A percentile compares a stretch with the other conserved stretches of the same genome.
These are phyloP conservation scores for Parascedosporium putredinis DNA, from an alignment of 2,329 filamentous ascomycete species.

Conservation along the genomic window DNA sequence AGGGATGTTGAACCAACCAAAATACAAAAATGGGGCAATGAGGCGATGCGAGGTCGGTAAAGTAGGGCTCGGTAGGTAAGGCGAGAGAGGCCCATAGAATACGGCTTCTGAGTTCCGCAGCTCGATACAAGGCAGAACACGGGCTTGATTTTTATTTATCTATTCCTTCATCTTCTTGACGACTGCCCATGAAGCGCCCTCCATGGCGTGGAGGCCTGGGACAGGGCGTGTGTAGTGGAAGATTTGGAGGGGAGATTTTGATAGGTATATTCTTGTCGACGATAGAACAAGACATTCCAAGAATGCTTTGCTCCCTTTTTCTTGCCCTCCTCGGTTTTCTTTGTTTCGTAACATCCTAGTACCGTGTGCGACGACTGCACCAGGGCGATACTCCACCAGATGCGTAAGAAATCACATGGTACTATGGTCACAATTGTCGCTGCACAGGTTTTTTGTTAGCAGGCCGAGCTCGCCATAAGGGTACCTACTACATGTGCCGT, in stretches of 20 bases:
- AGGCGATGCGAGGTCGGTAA: neutral
- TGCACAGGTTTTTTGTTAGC: too few species aligned
- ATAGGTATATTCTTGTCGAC: neutral
- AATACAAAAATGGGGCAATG: neutral
- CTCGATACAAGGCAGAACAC: neutral
- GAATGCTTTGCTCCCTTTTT: neutral
- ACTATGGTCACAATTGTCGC: too few species aligned
- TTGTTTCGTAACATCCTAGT: too few species aligned
- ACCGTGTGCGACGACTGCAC: too few species aligned
- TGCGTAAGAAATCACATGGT: too few species aligned
- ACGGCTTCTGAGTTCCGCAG: neutral
- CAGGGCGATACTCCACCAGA: too few species aligned
- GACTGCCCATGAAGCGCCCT: neutral
- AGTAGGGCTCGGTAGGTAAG: neutral
- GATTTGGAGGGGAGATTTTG: too few species aligned
- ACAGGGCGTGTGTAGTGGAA: neutral
- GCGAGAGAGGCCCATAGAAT: neutral
- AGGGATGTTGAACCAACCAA: too few species aligned
- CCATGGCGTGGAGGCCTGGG: neutral
- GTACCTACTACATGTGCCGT: too few species aligned
- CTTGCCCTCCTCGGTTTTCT: neutral
- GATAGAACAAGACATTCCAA: conserved; percentile 3
- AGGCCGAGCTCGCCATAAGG: too few species aligned
- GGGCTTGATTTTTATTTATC: neutral
- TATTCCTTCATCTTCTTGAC: neutral